Base-by-base conservation (phyloP, 1,284 basidiomycete species). In the Apiotrichum akiyoshidainum region DNA sequence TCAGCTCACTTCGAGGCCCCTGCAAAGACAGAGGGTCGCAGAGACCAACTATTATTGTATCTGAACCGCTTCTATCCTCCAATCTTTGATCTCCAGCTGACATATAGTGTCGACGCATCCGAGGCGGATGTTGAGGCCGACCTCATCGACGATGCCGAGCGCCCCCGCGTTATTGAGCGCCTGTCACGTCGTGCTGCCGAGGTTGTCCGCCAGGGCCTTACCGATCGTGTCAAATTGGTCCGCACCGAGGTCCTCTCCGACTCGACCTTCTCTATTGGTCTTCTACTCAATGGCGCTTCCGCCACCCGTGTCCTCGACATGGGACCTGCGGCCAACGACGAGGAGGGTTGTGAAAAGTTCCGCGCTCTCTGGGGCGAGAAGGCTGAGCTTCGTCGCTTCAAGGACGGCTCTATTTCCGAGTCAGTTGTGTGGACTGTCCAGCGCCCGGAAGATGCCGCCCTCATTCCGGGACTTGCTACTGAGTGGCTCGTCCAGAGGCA, bases 381-480 rank as follows among this genome's bases (percentile, higher is more conserved):
- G 72, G 87, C 94, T 0, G 95, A 99, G 74, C 80, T 98, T 21
- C 85, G 96, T n/a, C 85, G 95, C 19, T 99, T 99, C 83, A 94
- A 97, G 75, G 94, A 99, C 70, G 95, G 95, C 0, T 84, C 88
- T 7, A 98, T 99, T 63, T 75, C 85, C 9, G 92, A 98, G 76
- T 92, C 90, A 71, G 92, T 99, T 14, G 92, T 98, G 0, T 99
- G 96, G 96, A 77, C 81, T 21, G 68, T 79, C 1, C 49, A 69
- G 5, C 66, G 77, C n/a, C 75, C 75, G 0, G 89, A 92, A 61
- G 90, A 93, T 63, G 86, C 90, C 10, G 82, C 85, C 2, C 83
- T 87, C 52, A 87, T 99, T 42, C 92, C 93, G 0, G 79, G 82
- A 10, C 82, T 84, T 71, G 85, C 98, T 65, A 83, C 92, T 14